Percentiles rank a stretch among this genome's conserved stretches.
Conservation (phyloP, 208 protist genomes). For the Angomonas ambiguus region DNA sequence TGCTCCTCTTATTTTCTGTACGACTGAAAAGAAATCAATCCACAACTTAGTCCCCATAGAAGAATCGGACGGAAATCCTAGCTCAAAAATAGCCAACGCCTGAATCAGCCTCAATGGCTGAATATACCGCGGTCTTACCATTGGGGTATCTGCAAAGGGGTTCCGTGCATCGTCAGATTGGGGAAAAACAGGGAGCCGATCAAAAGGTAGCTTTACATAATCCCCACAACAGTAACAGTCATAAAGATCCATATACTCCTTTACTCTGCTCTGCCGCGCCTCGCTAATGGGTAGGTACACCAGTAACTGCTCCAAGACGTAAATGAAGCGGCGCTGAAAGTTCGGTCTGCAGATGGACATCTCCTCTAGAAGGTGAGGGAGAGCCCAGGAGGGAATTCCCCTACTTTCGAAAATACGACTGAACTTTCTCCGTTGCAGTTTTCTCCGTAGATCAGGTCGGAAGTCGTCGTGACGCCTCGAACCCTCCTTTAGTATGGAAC, state of each 20-base stretch:
- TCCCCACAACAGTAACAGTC: conserved; percentile 54
- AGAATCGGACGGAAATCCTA: conserved; percentile 62
- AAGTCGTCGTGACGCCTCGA: conserved; percentile 60
- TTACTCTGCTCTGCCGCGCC: conserved; percentile 36
- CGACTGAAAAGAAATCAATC: conserved; percentile 73
- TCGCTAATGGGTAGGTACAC: conserved; percentile 60
- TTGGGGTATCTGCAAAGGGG: conserved; percentile 13
- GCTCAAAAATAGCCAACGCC: conserved; percentile 64
- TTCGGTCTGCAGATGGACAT: conserved; percentile 57
- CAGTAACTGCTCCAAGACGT: conserved; percentile 54
- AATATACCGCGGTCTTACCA: conserved; percentile 31
- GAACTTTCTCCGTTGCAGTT: conserved; percentile 61
- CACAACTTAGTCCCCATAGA: conserved; percentile 70
- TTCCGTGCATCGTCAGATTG: conserved; percentile 10
- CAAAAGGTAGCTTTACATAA: conserved; percentile 43
- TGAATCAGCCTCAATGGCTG: conserved; percentile 61
- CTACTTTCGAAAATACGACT: conserved; percentile 37
- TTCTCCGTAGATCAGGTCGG: conserved; percentile 50
- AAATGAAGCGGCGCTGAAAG: conserved; percentile 68
- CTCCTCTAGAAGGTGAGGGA: conserved; percentile 79
- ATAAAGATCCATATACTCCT: conserved; percentile 63
- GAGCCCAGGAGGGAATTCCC: conserved; percentile 64
- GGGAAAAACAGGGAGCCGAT: conserved; percentile 48
- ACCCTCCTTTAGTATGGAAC: conserved; percentile 39
- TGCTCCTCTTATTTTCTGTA: conserved; percentile 61